phyloP scores from a whole-genome alignment of 2,329 filamentous ascomycete species.

The Akanthomyces muscarius region DNA sequence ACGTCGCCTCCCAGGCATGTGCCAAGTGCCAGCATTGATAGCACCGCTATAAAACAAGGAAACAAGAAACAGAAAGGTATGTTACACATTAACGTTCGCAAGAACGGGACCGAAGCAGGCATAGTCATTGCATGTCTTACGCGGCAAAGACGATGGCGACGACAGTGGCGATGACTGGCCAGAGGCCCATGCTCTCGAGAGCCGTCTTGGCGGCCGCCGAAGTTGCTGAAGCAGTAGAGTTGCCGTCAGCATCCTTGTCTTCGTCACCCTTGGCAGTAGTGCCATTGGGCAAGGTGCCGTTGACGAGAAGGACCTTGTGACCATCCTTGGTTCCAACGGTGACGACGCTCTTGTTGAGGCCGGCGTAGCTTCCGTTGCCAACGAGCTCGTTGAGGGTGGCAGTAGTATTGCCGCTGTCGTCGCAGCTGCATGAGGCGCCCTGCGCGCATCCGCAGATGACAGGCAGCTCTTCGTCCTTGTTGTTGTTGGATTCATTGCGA shows the following conservation, averaged over 20 bases:
- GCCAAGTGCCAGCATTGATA: neutral
- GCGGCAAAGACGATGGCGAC: conserved; percentile 41
- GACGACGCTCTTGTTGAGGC: conserved; percentile 59
- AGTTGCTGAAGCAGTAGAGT: conserved; percentile 32
- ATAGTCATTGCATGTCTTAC: conserved; percentile 26
- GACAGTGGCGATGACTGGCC: conserved; percentile 45
- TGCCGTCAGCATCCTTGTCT: conserved; percentile 38
- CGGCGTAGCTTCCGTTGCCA: conserved; percentile 58
- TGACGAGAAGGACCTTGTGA: conserved; percentile 62
- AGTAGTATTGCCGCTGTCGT: conserved; percentile 56
- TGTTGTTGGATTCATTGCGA: conserved; percentile 47
- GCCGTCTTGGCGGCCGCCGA: conserved; percentile 31
- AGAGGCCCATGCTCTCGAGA: conserved; percentile 42
- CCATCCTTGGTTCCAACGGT: conserved; percentile 60
- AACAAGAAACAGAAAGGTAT: neutral
- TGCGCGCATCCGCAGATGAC: conserved; percentile 50
- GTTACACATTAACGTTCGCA: conserved; percentile 10
- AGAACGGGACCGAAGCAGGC: neutral
- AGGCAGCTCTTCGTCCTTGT: conserved; percentile 33
- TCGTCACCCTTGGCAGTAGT: conserved; percentile 45
- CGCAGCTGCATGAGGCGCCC: conserved; percentile 56
- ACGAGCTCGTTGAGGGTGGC: conserved; percentile 59
- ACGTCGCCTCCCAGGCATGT: conserved; percentile 1
- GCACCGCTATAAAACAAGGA: neutral
- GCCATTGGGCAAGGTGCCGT: conserved; percentile 70